Evolutionary conservation across 2,329 filamentous ascomycete species (phyloP).

Genomic region (Apiospora koreana): DNA sequence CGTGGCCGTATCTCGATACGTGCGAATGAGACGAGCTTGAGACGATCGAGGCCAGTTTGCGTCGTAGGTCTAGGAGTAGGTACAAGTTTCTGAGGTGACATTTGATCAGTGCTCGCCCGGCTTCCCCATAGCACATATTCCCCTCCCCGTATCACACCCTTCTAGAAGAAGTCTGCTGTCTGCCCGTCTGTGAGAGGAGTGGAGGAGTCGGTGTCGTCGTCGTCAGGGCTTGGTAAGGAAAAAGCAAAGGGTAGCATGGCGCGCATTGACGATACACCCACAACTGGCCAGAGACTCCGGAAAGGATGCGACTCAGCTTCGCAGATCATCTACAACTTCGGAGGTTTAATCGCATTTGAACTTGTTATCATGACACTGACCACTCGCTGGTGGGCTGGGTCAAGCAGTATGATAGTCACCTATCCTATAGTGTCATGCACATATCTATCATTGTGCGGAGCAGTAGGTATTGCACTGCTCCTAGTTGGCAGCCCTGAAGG

Average conservation of each 20-base stretch:
- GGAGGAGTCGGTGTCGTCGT: not conserved
- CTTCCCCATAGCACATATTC: not conserved
- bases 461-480: not conserved
- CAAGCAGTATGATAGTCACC: not conserved
- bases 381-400: not conserved
- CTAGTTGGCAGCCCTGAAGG: too few species aligned
- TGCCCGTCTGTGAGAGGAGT: not conserved
- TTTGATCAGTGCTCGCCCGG: not conserved
- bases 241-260: not conserved
- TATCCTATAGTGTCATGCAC: not conserved
- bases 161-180: not conserved
- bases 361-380: not conserved
- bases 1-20: not conserved
- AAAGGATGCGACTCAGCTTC: not conserved
- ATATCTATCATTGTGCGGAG: not conserved
- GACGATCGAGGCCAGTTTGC: not conserved
- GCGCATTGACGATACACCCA: not conserved
- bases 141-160: not conserved
- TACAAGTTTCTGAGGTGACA: not conserved
- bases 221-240: not conserved
- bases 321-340: not conserved
- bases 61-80: not conserved
- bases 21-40: slow-evolving; percentile 3
- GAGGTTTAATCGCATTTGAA: not conserved
- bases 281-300: not conserved